These are phyloP conservation scores for Diaporthe vaccinii DNA, from an alignment of 2,329 filamentous ascomycete genomes.

Conservation along the genomic window DNA sequence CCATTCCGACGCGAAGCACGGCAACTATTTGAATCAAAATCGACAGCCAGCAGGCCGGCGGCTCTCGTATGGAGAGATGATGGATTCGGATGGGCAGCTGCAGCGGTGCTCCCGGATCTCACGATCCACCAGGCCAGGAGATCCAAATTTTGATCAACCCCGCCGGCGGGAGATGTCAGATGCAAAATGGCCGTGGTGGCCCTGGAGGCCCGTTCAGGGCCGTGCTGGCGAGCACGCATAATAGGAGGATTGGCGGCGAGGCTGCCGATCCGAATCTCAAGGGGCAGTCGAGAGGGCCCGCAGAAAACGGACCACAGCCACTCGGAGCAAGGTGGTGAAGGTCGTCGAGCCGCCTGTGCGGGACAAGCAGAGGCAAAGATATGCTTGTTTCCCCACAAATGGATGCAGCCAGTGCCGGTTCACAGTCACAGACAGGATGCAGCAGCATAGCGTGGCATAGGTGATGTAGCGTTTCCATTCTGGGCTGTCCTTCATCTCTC, in stretches of 20 bases:
- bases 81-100: neutral
- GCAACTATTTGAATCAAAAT: slow-evolving; percentile 29
- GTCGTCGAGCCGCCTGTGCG: slow-evolving; percentile 10
- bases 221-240: slow-evolving; percentile 5
- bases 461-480: neutral
- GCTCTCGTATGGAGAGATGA: slow-evolving; percentile 35
- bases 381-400: slow-evolving; percentile 38
- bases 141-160: slow-evolving; percentile 33
- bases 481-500: slow-evolving; percentile 27
- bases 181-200: slow-evolving; percentile 25
- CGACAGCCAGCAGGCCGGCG: neutral
- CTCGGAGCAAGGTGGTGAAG: slow-evolving; percentile 5
- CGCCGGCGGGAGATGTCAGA: slow-evolving; percentile 15
- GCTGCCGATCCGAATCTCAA: slow-evolving; percentile 39
- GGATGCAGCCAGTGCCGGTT: slow-evolving; percentile 12
- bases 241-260: slow-evolving; percentile 38
- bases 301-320: slow-evolving; percentile 8
- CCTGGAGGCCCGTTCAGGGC: neutral
- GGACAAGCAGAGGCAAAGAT: slow-evolving; percentile 2
- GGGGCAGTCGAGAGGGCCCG: slow-evolving; percentile 23
- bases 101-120: slow-evolving; percentile 20
- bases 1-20: neutral
- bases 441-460: neutral
- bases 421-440: neutral
- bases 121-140: slow-evolving; percentile 30